These are phyloP conservation scores for Globisporangium lucens DNA, from an alignment of 352 stramenopile species.

Conservation along the genomic window DNA sequence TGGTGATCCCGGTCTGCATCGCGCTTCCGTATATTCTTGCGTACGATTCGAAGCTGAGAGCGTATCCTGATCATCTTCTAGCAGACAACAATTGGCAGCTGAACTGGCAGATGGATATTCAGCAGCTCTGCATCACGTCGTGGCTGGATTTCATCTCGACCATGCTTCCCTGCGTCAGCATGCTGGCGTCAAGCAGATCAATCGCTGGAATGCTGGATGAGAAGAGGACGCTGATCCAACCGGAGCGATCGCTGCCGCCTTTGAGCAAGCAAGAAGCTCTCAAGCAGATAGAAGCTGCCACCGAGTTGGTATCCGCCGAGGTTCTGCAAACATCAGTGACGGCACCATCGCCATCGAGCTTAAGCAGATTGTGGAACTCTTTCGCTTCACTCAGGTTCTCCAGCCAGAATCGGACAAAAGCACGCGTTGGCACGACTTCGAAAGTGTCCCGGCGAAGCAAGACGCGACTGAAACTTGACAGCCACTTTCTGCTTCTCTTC, in stretches of 20 bases:
- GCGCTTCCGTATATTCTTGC: slow-evolving; percentile 20
- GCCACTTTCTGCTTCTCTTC: slow-evolving; percentile 6
- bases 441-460: neutral
- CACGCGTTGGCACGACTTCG: neutral
- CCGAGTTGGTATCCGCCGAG: neutral
- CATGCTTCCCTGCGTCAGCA: slow-evolving; percentile 9
- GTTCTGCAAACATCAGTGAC: neutral
- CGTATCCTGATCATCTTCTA: neutral
- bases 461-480: neutral
- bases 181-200: slow-evolving; percentile 10
- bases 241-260: neutral
- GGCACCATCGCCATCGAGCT: neutral
- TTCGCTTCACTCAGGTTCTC: neutral
- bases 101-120: slow-evolving; percentile 13
- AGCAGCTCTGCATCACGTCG: slow-evolving; percentile 14
- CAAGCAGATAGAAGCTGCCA: neutral
- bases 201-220: slow-evolving; percentile 14
- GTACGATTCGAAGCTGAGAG: neutral
- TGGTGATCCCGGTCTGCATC: slow-evolving; percentile 28
- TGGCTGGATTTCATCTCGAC: slow-evolving; percentile 10
- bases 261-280: slow-evolving; percentile 2
- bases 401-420: neutral
- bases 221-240: neutral
- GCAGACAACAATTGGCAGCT: slow-evolving; percentile 6
- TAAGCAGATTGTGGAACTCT: neutral